Base-by-base conservation (phyloP, 345 rosid species). In the Jatropha curcas region DNA sequence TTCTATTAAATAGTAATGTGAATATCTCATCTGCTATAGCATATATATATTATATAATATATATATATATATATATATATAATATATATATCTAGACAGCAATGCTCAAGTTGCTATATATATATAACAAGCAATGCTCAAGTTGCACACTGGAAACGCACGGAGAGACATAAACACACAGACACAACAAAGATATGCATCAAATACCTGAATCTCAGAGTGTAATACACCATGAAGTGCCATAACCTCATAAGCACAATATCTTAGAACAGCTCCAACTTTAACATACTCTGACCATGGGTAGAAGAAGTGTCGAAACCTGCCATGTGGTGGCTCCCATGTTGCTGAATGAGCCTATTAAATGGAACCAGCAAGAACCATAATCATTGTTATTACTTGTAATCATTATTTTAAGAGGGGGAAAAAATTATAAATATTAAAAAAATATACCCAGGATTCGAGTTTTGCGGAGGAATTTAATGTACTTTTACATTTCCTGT, bases 321-420 rank as follows among this genome's bases (percentile, higher is more conserved):
- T 82, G 46, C 94, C 94, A 48, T 89, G 91, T 17, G 91, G 89
- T 12, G 91, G 89, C 83, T 89, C 90, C 94, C 94, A 89, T 74
- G 84, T 89, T 7, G 92, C 92, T 0, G 91, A 79, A 46, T 65
- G 68, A 64, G 90, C 90, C 89, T 88, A 65, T 27, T 6, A 24
- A 57, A 63, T 43, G 24, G 20, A 76, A 64, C 62, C 76, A 77
- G 45, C 50, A 48, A 57, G 28, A 74, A 48, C 34, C 17, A 74
- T 11, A 43, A 48, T 28, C 48, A 27, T 39, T 65, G 65, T 68
- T 58, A 71, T 59, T 39, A 16, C 31, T 35, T 34, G 35, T 0
- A 4, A n/a, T 22, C 71, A 34, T n/a, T 60, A 8, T 9, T 28
- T 27, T 71, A 52, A 25, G 9, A 35, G 4, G 24, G 51, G 22